phyloP scores from a whole-genome alignment of 768 basidiomycete genomes.

The Pisolithus marmoratus region DNA sequence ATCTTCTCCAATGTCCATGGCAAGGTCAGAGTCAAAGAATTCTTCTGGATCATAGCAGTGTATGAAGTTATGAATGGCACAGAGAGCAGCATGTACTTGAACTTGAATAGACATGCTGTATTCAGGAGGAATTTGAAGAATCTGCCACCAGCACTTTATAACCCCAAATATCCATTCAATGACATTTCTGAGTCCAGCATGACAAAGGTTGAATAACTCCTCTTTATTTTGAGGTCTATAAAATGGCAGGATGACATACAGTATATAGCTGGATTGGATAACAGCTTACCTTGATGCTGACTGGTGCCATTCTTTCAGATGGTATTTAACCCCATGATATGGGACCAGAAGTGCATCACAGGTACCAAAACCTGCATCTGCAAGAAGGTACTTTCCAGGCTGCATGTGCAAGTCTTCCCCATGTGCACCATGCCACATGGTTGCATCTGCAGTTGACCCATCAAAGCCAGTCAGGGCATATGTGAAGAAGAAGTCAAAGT shows the following conservation, averaged over 20 bases:
- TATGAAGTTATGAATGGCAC: no score
- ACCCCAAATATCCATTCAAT: no score
- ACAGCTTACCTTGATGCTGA: neutral
- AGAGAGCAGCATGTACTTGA: no score
- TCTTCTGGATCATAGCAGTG: no score
- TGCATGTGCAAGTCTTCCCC: constrained; percentile 1
- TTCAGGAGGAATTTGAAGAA: no score
- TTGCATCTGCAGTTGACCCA: constrained; percentile 7
- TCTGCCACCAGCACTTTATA: no score
- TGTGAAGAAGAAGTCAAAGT: constrained; percentile 10
- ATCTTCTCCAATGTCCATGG: neutral
- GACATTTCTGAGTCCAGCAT: no score
- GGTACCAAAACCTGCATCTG: neutral
- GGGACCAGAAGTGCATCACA: neutral
- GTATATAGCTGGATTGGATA: neutral
- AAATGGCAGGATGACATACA: neutral
- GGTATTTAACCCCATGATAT: neutral
- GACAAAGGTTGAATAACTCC: no score
- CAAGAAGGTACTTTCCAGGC: neutral
- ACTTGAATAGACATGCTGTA: no score
- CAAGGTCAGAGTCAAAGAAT: neutral
- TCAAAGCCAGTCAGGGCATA: constrained; percentile 15
- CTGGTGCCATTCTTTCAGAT: neutral
- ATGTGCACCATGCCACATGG: constrained; percentile 8
- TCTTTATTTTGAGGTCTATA: neutral